Evolutionary conservation across 1,284 basidiomycete genomes (phyloP).

Genomic region (Ustilago curta): DNA sequence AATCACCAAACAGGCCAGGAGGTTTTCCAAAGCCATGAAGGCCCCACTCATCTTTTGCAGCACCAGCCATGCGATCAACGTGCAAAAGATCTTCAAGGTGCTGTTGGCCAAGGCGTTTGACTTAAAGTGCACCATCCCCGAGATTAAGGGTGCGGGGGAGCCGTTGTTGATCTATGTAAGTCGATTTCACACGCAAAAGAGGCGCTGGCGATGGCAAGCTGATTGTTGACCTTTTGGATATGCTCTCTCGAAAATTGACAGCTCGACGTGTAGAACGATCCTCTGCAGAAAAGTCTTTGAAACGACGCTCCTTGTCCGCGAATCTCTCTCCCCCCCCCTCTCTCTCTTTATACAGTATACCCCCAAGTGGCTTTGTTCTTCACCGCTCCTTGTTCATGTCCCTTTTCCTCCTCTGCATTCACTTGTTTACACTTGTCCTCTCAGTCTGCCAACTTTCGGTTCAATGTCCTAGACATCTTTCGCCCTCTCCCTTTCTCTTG

Average conservation of each 20-base stretch:
- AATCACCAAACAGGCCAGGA: constrained; percentile 85
- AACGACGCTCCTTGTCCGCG: too few species aligned
- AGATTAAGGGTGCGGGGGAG: constrained; percentile 59
- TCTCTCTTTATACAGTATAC: too few species aligned
- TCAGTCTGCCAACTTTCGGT: not conserved
- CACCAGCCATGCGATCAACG: constrained; percentile 96
- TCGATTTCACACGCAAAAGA: not conserved
- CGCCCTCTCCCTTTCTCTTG: not conserved
- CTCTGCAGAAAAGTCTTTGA: too few species aligned
- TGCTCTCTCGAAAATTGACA: not conserved
- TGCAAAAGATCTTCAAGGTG: constrained; percentile 84
- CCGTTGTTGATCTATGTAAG: constrained; percentile 60
- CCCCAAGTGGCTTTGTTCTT: too few species aligned
- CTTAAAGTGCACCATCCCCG: constrained; percentile 63
- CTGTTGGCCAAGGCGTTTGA: constrained; percentile 60
- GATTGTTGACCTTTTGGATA: not conserved
- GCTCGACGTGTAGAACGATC: not conserved
- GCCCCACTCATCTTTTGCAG: constrained; percentile 98
- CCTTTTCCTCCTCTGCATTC: not conserved
- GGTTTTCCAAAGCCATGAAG: constrained; percentile 98
- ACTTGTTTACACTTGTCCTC: not conserved
- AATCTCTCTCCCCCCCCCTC: too few species aligned
- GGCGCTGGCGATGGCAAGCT: not conserved
- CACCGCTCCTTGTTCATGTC: not conserved
- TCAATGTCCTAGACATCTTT: not conserved